These are phyloP conservation scores for Torulaspora gathmanii DNA, from an alignment of 805 yeast genomes.

Conservation along the genomic window DNA sequence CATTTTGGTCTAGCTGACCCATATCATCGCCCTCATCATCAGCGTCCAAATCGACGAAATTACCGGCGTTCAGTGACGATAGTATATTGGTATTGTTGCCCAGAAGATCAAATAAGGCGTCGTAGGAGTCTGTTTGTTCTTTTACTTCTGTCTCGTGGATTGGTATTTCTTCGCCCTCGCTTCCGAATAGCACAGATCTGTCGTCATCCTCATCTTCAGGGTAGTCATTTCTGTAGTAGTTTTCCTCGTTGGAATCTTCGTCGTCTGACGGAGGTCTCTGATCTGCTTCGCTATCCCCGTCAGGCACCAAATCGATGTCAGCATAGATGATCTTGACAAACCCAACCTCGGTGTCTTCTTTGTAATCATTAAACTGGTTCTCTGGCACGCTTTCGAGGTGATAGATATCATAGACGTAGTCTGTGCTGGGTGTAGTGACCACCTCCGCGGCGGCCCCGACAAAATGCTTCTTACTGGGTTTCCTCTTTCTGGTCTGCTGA, in stretches of 20 bases:
- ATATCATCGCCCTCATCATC: conserved; percentile 12
- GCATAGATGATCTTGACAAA: conserved; percentile 42
- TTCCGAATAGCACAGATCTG: conserved; percentile 36
- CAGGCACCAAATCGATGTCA: conserved; percentile 35
- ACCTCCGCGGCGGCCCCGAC: conserved; percentile 15
- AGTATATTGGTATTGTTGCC: conserved; percentile 24
- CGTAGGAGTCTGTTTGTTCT: conserved; percentile 16
- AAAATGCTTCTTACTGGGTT: conserved; percentile 25
- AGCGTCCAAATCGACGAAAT: conserved; percentile 36
- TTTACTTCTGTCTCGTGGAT: conserved; percentile 28
- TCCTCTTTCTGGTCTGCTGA: conserved; percentile 16
- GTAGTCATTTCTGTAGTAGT: conserved; percentile 85
- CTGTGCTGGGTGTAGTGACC: conserved; percentile 39
- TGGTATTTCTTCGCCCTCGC: conserved; percentile 37
- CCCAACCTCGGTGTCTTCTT: conserved; percentile 34
- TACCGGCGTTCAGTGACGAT: conserved; percentile 19
- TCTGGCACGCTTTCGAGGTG: conserved; percentile 60
- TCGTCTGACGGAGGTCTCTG: conserved; percentile 53
- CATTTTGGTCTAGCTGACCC: conserved; percentile 40
- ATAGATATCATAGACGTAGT: conserved; percentile 90
- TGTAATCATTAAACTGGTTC: conserved; percentile 38
- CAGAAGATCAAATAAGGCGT: conserved; percentile 21
- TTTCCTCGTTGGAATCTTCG: conserved; percentile 88
- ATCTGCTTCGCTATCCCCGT: conserved; percentile 40
- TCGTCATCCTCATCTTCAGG: conserved; percentile 89